phyloP scores from a whole-genome alignment of 768 basidiomycete species.

The Kwoniella europaea region DNA sequence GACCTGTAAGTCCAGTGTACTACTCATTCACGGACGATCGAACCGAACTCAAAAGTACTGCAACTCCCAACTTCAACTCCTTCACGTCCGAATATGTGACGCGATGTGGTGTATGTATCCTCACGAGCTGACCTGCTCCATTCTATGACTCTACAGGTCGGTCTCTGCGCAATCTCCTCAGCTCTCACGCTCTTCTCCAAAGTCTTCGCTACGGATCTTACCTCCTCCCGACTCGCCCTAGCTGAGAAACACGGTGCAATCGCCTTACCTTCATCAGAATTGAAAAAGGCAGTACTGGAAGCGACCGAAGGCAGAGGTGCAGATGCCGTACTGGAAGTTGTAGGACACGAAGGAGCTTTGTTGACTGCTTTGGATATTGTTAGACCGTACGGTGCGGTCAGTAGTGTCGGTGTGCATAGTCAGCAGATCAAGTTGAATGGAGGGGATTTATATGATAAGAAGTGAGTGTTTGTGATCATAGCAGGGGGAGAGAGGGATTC shows the following conservation, averaged over 20 bases:
- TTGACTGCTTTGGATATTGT: constrained; percentile 51
- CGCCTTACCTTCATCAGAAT: constrained; percentile 40
- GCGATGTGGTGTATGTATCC: too few species aligned
- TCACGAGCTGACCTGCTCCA: too few species aligned
- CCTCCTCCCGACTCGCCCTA: constrained; percentile 31
- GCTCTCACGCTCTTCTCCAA: constrained; percentile 53
- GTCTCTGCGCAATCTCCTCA: constrained; percentile 56
- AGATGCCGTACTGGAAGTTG: constrained; percentile 58
- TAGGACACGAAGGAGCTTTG: constrained; percentile 53
- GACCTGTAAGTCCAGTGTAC: constrained; percentile 49
- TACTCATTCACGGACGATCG: not conserved
- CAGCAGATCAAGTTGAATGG: constrained; percentile 41
- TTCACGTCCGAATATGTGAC: too few species aligned
- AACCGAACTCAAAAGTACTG: too few species aligned
- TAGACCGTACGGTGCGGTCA: constrained; percentile 53
- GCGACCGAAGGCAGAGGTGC: constrained; percentile 53
- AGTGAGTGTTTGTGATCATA: constrained; percentile 33
- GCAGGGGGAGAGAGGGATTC: not conserved
- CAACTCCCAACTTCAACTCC: too few species aligned
- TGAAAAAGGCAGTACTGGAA: constrained; percentile 30
- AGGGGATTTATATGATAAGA: constrained; percentile 48
- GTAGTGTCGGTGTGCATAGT: constrained; percentile 51
- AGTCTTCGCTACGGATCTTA: constrained; percentile 50
- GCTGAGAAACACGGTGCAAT: constrained; percentile 58
- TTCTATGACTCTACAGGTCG: constrained; percentile 29